Evolutionary conservation across 257 asterid species (phyloP), one percentile per base, ranked within the genome.

Genomic region (Paulownia fortunei): DNA sequence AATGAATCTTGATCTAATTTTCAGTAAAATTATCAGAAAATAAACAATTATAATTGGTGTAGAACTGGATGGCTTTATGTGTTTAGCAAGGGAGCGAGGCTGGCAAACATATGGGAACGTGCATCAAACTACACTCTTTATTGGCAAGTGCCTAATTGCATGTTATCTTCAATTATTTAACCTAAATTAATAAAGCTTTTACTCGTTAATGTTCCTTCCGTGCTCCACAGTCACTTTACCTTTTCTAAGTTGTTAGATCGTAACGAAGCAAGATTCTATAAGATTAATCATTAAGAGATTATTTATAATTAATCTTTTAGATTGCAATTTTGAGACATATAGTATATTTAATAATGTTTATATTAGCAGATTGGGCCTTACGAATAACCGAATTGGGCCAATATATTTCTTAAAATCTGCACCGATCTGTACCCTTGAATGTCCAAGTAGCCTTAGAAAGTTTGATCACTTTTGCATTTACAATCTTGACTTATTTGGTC

Each of bases 81-180:
- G 80, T 6, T 34, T 24, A 65, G 23, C 37, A 80, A 76, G 82
- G 37, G 27, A 67, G 66, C 65, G 62, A 78, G 73, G 80, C 82
- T 76, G 87, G 84, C 84, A 79, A 56, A 64, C 86, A 79, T 77
- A 82, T 82, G 85, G 86, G 80, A 78, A 79, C 79, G 79, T 83
- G 84, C 76, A 49, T 39, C 72, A 73, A 66, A 72, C 62, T 15
- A 72, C 58, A 60, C 78, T 60, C 61, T 76, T 76, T 73, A 41
- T 24, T 73, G 36, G 56, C 70, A 58, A 66, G 19, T 65, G 82
- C 80, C 82, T 55, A 81, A 73, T 55, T 61, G 65, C 86, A 78
- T 82, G 78, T 82, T 82, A 73, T 73, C 80, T 41, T 77, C 80
- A 59, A 77, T 73, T 41, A 64, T 77, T 42, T 30, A n/a, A 44